phyloP scores from a whole-genome alignment of 1,284 basidiomycete species.

The Coniferiporia weirii region DNA sequence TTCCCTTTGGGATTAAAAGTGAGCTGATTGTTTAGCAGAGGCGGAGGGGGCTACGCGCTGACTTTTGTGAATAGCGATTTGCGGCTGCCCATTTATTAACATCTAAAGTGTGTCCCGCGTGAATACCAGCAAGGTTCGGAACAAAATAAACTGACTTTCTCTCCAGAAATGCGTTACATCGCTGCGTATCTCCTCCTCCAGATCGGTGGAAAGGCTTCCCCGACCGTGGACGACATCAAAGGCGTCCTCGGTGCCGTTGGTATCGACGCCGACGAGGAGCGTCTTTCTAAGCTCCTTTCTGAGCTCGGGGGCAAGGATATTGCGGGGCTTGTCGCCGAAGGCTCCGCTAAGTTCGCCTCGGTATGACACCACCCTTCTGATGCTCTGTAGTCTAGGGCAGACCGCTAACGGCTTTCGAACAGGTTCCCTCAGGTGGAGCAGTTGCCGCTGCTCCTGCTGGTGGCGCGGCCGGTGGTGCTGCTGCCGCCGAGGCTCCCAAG shows the following conservation, averaged over 20 bases:
- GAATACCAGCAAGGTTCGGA: not conserved
- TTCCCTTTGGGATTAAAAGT: constrained; percentile 86
- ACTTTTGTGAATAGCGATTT: constrained; percentile 45
- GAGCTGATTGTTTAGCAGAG: constrained; percentile 22
- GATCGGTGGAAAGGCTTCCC: constrained; percentile 88
- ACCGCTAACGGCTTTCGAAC: constrained; percentile 18
- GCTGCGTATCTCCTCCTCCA: constrained; percentile 98
- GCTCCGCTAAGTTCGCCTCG: constrained; percentile 89
- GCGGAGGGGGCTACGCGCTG: not conserved
- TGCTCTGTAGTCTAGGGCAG: constrained; percentile 25
- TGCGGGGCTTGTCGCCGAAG: constrained; percentile 87
- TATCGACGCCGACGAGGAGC: constrained; percentile 84
- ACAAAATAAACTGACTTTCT: not conserved
- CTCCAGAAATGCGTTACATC: constrained; percentile 77
- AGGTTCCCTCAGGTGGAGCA: constrained; percentile 81
- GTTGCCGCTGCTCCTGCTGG: constrained; percentile 49
- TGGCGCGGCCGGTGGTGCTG: constrained; percentile 52
- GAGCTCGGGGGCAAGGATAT: constrained; percentile 94
- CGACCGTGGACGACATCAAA: constrained; percentile 88
- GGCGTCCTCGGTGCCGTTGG: constrained; percentile 84
- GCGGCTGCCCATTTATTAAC: constrained; percentile 64
- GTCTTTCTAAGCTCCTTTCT: constrained; percentile 81
- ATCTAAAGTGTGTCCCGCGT: constrained; percentile 13
- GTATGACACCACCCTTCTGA: constrained; percentile 47
- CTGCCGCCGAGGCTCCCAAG: constrained; percentile 58